phyloP scores from a whole-genome alignment of 1,139 yeast genomes.

The Geotrichum armillariae region DNA sequence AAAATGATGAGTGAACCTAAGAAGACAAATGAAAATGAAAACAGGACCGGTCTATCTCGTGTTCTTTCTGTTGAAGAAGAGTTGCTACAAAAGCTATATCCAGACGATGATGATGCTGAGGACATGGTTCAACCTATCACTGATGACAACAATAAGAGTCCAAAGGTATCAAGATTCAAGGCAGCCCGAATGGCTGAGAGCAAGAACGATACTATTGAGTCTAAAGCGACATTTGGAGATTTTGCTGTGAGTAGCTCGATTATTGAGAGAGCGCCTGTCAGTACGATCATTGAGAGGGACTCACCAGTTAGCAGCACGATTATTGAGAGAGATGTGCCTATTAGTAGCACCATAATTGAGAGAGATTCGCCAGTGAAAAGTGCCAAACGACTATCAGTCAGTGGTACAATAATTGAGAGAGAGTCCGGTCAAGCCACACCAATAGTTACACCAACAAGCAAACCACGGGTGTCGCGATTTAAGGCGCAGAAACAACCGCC shows the following conservation, averaged over 20 bases:
- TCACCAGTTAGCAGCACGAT: slow-evolving; percentile 5
- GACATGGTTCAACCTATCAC: slow-evolving; percentile 2
- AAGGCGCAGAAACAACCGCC: slow-evolving; percentile 19
- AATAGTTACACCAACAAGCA: not conserved
- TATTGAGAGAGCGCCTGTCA: not conserved
- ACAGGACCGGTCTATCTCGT: not conserved
- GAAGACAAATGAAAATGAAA: slow-evolving; percentile 3
- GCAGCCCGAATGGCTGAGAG: slow-evolving; percentile 25
- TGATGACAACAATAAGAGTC: slow-evolving; percentile 10
- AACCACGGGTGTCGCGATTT: slow-evolving; percentile 26
- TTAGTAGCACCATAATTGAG: too few species aligned
- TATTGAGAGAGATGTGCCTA: slow-evolving; percentile 7
- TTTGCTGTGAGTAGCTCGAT: not conserved
- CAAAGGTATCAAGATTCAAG: slow-evolving; percentile 37
- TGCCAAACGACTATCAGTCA: too few species aligned
- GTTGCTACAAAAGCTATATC: not conserved
- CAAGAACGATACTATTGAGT: slow-evolving; percentile 8
- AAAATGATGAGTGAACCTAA: not conserved
- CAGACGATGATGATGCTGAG: not conserved
- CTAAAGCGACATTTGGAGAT: not conserved
- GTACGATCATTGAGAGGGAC: not conserved
- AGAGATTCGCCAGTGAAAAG: too few species aligned
- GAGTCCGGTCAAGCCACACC: too few species aligned
- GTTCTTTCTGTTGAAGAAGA: slow-evolving; percentile 11
- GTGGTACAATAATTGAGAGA: too few species aligned